phyloP scores from a whole-genome alignment of 805 yeast species.

The Kregervanrija pseudodelftensis region DNA sequence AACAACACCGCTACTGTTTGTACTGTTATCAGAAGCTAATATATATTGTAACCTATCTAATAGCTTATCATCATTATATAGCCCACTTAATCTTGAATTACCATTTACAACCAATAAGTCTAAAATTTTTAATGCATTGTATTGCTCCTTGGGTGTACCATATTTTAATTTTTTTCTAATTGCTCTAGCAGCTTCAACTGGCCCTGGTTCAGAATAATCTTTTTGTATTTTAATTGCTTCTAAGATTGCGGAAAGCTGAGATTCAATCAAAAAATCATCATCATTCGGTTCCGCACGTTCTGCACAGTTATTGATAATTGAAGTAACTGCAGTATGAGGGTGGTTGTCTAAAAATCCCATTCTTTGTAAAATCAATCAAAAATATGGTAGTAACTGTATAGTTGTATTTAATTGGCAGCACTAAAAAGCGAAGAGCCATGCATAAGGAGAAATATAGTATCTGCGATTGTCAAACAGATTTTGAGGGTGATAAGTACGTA shows the following conservation, averaged over 20 bases:
- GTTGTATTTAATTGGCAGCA: too few relatives aligned
- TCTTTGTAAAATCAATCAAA: neutral
- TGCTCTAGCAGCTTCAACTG: conserved; percentile 84
- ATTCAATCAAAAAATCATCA: conserved; percentile 32
- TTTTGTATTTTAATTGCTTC: conserved; percentile 40
- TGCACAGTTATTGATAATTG: conserved; percentile 48
- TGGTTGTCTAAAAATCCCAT: conserved; percentile 56
- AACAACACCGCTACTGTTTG: conserved; percentile 5
- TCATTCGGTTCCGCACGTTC: conserved; percentile 34
- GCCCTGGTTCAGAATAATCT: conserved; percentile 28
- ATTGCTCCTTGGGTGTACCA: conserved; percentile 60
- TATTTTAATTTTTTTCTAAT: conserved; percentile 83
- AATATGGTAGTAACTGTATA: too few relatives aligned
- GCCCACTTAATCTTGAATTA: conserved; percentile 31
- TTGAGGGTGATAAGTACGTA: too few relatives aligned
- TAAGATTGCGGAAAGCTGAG: conserved; percentile 49
- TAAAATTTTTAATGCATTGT: conserved; percentile 52
- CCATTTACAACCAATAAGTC: conserved; percentile 57
- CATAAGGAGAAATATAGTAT: too few relatives aligned
- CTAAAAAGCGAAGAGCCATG: too few relatives aligned
- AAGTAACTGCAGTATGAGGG: conserved; percentile 65
- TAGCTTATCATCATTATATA: conserved; percentile 65
- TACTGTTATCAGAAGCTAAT: conserved; percentile 15
- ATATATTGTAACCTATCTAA: conserved; percentile 54
- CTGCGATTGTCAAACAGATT: too few relatives aligned